Evolutionary conservation across 805 yeast genomes (phyloP).

Genomic region (Wickerhamiella azyma): DNA sequence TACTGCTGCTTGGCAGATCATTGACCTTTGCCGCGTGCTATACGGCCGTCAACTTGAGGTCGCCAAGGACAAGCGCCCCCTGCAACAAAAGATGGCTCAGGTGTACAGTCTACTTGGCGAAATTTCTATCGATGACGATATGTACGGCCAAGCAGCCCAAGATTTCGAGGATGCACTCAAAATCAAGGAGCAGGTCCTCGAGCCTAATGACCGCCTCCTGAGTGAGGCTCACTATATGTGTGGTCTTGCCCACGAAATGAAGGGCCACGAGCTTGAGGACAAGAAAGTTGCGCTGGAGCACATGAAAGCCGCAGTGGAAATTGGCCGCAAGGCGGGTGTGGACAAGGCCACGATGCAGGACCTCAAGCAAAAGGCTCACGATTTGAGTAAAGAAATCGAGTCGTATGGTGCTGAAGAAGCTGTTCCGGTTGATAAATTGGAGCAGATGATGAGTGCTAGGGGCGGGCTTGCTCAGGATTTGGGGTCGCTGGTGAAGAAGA

Average conservation of each 20-base stretch:
- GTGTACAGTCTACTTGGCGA: conserved; percentile 75
- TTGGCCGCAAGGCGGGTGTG: conserved; percentile 29
- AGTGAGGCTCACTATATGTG: conserved; percentile 74
- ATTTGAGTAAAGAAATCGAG: conserved; percentile 14
- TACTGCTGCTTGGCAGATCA: conserved; percentile 76
- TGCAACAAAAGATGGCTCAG: conserved; percentile 49
- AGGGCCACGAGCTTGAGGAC: conserved; percentile 42
- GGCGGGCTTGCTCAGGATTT: background rate
- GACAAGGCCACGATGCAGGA: conserved; percentile 24
- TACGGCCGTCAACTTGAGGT: conserved; percentile 35
- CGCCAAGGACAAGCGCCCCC: conserved; percentile 22
- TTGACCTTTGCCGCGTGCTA: conserved; percentile 60
- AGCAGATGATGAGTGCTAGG: background rate
- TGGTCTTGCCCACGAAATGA: conserved; percentile 64
- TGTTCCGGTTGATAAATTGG: background rate
- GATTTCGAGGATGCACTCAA: conserved; percentile 51
- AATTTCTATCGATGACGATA: conserved; percentile 71
- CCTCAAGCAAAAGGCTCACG: conserved; percentile 20
- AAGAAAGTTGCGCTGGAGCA: conserved; percentile 40
- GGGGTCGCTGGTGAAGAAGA: background rate
- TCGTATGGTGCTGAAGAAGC: background rate
- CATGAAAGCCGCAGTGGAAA: conserved; percentile 31
- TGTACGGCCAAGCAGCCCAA: conserved; percentile 60
- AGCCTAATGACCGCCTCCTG: conserved; percentile 39
- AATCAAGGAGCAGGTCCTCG: conserved; percentile 40